A percentile compares a stretch with the other conserved stretches of the same genome.
Conservation (phyloP, 1,284 basidiomycete genomes). For the Ganoderma multipileum region DNA sequence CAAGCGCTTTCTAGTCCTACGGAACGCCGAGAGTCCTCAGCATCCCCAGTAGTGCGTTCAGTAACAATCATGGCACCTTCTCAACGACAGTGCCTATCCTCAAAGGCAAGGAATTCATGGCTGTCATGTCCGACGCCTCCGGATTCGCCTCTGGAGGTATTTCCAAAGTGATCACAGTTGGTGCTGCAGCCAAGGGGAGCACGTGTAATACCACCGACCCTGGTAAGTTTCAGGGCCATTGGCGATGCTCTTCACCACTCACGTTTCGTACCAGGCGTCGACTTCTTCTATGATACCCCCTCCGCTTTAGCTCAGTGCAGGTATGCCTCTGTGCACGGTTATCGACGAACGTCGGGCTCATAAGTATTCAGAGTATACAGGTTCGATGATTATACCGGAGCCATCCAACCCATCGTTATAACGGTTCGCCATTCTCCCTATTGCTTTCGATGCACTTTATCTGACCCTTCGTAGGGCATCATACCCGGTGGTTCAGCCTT, state of each 20-base stretch:
- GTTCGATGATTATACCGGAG: constrained; percentile 57
- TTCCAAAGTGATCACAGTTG: constrained; percentile 58
- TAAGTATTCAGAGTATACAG: constrained; percentile 52
- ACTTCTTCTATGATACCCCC: constrained; percentile 59
- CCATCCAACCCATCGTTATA: constrained; percentile 67
- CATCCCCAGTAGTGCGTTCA: constrained; percentile 63
- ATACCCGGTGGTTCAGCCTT: constrained; percentile 68
- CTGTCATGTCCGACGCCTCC: constrained; percentile 75
- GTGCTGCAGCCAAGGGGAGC: constrained; percentile 49
- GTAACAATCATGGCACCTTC: constrained; percentile 61
- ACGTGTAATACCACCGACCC: constrained; percentile 60
- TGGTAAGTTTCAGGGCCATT: constrained; percentile 38
- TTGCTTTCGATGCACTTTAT: not conserved
- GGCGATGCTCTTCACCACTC: not conserved
- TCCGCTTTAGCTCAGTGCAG: constrained; percentile 68
- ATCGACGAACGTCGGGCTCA: not conserved
- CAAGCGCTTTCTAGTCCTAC: constrained; percentile 48
- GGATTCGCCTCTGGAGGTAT: constrained; percentile 73
- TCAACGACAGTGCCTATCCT: constrained; percentile 52
- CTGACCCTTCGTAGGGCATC: constrained; percentile 52
- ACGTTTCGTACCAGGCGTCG: constrained; percentile 38
- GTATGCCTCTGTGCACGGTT: constrained; percentile 41
- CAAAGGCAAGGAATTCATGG: constrained; percentile 50
- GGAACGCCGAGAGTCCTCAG: constrained; percentile 59
- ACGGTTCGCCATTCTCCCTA: constrained; percentile 47